Conservation (phyloP, 768 basidiomycete species). For the Nidularia pulvinata region DNA sequence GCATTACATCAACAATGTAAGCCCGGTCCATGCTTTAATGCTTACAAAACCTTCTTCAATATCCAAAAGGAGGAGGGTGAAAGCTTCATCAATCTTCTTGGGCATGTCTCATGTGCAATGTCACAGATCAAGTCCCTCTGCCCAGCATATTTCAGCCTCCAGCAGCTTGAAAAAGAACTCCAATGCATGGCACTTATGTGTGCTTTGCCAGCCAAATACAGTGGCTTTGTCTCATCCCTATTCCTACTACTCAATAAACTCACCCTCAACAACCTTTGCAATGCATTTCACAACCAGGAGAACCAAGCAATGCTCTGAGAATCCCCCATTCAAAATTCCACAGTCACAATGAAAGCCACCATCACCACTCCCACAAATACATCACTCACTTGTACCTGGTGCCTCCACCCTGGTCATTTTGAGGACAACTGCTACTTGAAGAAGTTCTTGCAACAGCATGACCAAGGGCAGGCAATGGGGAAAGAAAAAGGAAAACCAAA, state of each 20-base stretch:
- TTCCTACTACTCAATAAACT: conserved; percentile 4
- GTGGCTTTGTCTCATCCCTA: conserved; percentile 4
- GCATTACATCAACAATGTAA: neutral
- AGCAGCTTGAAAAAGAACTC: conserved; percentile 4
- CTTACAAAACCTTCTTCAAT: neutral
- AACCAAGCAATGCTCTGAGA: neutral
- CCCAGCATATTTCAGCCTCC: conserved; percentile 1
- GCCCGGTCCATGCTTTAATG: neutral
- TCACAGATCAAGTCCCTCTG: neutral
- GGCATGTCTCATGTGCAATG: neutral
- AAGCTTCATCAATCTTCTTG: neutral
- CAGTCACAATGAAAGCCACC: neutral
- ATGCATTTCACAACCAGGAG: conserved; percentile 2
- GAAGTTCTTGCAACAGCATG: neutral
- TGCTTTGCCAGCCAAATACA: conserved; percentile 5
- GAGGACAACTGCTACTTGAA: neutral
- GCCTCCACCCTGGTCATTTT: neutral
- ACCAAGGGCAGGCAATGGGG: neutral
- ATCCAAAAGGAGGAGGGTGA: neutral
- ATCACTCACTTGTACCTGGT: neutral
- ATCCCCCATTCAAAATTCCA: neutral
- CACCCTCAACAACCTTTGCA: neutral
- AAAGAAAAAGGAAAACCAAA: neutral
- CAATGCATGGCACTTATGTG: conserved; percentile 5
- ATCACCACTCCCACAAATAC: neutral